phyloP scores from a whole-genome alignment of 2,329 filamentous ascomycete species.

The Lachnellula hyalina region DNA sequence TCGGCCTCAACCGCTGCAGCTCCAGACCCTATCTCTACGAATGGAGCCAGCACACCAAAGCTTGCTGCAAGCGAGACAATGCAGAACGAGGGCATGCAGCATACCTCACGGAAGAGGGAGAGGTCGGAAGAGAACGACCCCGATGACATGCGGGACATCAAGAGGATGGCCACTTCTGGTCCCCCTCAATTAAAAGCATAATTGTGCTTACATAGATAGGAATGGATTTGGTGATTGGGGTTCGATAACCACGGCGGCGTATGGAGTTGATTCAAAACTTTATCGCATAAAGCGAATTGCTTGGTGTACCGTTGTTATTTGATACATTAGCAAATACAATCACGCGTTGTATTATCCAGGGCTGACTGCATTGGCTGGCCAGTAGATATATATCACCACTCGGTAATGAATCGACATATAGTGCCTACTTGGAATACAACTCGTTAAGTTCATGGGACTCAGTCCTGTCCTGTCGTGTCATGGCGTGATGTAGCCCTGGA shows the following conservation, averaged over 20 bases:
- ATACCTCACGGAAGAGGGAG: conserved; percentile 18
- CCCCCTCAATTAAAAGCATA: conserved; percentile 18
- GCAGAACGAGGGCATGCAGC: conserved; percentile 2
- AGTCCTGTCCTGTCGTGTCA: neutral
- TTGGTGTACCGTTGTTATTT: neutral
- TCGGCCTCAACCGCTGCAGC: conserved; percentile 22
- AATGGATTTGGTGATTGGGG: neutral
- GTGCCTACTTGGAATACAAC: neutral
- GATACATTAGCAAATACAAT: neutral
- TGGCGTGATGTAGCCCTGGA: neutral
- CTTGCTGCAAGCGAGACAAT: conserved; percentile 13
- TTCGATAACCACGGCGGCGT: neutral
- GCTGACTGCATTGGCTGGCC: neutral
- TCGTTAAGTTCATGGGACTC: neutral
- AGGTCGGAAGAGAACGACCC: conserved; percentile 18
- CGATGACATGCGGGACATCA: conserved; percentile 20
- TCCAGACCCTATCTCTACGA: neutral
- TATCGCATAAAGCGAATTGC: neutral
- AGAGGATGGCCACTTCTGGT: conserved; percentile 18
- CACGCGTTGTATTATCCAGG: neutral
- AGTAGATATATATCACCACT: neutral
- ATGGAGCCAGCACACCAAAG: conserved; percentile 7
- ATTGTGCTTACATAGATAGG: neutral
- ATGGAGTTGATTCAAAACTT: neutral
- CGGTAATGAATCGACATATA: neutral